Conservation (phyloP, 2,329 filamentous ascomycete species). For the Neonectria ditissima region DNA sequence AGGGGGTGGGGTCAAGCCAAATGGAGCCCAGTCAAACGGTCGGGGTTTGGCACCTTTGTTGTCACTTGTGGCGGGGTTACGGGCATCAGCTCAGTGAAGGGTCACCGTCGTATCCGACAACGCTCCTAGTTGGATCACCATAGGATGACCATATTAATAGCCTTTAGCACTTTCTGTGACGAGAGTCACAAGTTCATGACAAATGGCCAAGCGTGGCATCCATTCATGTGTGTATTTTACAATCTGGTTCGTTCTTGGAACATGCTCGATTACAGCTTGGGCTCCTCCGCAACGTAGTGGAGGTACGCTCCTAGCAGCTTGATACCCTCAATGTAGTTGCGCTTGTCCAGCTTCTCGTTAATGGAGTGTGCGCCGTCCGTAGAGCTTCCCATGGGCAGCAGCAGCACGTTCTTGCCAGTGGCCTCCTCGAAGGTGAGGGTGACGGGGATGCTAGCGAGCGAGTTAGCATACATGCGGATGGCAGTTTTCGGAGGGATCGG, state of each 20-base stretch:
- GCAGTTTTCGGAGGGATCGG: background rate
- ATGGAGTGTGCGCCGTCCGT: slow-evolving; percentile 97
- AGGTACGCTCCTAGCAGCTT: slow-evolving; percentile 96
- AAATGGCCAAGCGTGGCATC: slow-evolving; percentile 3
- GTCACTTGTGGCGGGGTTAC: slow-evolving; percentile 27
- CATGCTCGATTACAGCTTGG: slow-evolving; percentile 55
- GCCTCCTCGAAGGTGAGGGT: slow-evolving; percentile 98
- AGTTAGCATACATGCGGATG: slow-evolving; percentile 30
- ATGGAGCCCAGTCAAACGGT: slow-evolving; percentile 11
- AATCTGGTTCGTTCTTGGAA: slow-evolving; percentile 24
- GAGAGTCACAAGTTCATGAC: background rate
- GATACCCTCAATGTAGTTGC: slow-evolving; percentile 97
- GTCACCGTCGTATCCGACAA: background rate
- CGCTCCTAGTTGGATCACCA: background rate
- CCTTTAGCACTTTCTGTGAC: too few species aligned
- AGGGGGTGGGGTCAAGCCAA: slow-evolving; percentile 25
- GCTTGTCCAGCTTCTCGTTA: slow-evolving; percentile 97
- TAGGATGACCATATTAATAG: background rate
- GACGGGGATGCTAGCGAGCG: slow-evolving; percentile 81
- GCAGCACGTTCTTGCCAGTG: slow-evolving; percentile 95
- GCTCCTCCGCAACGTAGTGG: slow-evolving; percentile 95
- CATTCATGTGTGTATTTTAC: slow-evolving; percentile 12
- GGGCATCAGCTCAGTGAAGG: background rate
- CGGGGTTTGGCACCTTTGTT: background rate
- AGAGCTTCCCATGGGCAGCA: slow-evolving; percentile 96